Evolutionary conservation across 2,329 filamentous ascomycete genomes (phyloP).

Genomic region (Aspergillus sojae): DNA sequence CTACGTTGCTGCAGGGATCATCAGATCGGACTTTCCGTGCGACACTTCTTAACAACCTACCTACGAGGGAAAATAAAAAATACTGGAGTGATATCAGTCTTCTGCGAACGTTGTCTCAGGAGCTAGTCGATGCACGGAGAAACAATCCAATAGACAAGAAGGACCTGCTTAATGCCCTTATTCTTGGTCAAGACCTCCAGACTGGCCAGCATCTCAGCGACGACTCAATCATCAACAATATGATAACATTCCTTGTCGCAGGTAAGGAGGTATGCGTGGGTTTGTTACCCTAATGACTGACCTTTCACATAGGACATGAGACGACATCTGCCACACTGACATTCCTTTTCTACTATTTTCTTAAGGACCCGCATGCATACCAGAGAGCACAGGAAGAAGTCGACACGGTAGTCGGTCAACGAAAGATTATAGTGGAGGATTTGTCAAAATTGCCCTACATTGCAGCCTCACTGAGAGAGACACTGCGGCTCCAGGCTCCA

Average conservation of each 20-base stretch:
- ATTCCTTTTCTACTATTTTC: slow-evolving; percentile 65
- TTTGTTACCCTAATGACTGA: not conserved
- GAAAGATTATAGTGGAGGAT: slow-evolving; percentile 62
- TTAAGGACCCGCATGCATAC: slow-evolving; percentile 64
- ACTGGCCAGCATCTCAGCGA: slow-evolving; percentile 68
- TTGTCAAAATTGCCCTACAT: slow-evolving; percentile 51
- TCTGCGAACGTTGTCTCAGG: slow-evolving; percentile 58
- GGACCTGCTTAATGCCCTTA: slow-evolving; percentile 71
- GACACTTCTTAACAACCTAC: slow-evolving; percentile 50
- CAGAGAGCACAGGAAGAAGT: slow-evolving; percentile 68
- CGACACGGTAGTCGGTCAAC: slow-evolving; percentile 63
- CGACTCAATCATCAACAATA: slow-evolving; percentile 66
- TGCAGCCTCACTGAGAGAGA: slow-evolving; percentile 65
- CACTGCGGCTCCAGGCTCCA: slow-evolving; percentile 62
- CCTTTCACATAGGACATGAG: slow-evolving; percentile 58
- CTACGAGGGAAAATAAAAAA: slow-evolving; percentile 33
- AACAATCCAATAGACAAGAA: slow-evolving; percentile 60
- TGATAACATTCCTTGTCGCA: slow-evolving; percentile 73
- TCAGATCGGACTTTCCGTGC: slow-evolving; percentile 55
- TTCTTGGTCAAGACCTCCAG: slow-evolving; percentile 67
- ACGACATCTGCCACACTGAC: slow-evolving; percentile 70
- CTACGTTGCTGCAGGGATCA: slow-evolving; percentile 61
- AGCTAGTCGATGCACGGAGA: slow-evolving; percentile 64
- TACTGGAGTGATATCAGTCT: slow-evolving; percentile 39
- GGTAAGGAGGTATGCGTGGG: slow-evolving; percentile 34